These are phyloP conservation scores for Seiridium cupressi DNA, from an alignment of 2,329 filamentous ascomycete genomes.

Conservation along the genomic window DNA sequence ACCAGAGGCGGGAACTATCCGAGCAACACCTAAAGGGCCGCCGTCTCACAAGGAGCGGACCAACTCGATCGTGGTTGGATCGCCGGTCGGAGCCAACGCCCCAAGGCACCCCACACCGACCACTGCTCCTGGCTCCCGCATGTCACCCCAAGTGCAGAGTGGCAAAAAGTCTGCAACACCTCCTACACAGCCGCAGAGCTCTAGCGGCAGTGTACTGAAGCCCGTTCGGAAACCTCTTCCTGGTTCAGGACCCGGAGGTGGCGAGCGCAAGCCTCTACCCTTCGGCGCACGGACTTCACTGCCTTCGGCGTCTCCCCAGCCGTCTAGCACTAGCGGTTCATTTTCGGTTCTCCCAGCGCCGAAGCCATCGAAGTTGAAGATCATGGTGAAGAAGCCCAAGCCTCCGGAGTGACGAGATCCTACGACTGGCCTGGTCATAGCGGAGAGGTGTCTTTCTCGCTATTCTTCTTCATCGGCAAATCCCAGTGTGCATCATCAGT, in stretches of 20 bases:
- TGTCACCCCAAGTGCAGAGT: constrained; percentile 11
- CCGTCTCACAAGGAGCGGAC: constrained; percentile 14
- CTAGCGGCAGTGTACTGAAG: constrained; percentile 11
- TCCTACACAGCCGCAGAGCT: constrained; percentile 2
- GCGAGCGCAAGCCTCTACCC: constrained; percentile 16
- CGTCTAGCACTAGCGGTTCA: constrained; percentile 10
- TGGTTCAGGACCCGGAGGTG: not conserved
- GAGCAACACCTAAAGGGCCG: constrained; percentile 24
- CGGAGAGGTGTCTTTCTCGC: not conserved
- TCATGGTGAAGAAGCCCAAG: constrained; percentile 25
- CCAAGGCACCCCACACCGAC: not conserved
- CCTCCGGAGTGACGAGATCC: not conserved
- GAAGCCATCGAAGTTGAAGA: constrained; percentile 23
- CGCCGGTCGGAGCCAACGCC: not conserved
- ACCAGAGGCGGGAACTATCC: constrained; percentile 22
- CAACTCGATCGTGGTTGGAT: constrained; percentile 1
- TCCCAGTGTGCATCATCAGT: not conserved
- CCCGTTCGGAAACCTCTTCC: constrained; percentile 7
- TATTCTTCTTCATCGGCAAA: not conserved
- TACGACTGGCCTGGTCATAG: not conserved
- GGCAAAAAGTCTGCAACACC: constrained; percentile 10
- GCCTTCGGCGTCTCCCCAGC: constrained; percentile 7
- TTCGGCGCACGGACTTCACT: constrained; percentile 14
- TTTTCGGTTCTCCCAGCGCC: constrained; percentile 10
- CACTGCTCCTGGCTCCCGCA: not conserved